A percentile compares a stretch with the other conserved stretches of the same genome.
Conservation (phyloP, 1,139 yeast genomes). For the Chernovozyma sophiae-reginae region DNA sequence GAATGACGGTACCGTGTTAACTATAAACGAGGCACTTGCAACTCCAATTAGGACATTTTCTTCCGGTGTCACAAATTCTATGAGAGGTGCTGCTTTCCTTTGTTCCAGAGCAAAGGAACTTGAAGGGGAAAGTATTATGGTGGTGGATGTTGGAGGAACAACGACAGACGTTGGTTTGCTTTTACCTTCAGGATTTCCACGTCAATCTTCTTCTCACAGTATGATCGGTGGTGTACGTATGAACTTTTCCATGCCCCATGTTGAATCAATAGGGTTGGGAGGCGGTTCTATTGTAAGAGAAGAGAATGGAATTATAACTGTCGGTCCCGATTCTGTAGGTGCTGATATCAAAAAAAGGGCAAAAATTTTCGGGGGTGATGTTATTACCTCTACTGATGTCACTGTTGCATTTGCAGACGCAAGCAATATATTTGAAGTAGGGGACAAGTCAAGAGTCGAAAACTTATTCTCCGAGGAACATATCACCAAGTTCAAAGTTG, state of each 20-base stretch:
- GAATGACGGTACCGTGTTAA: constrained; percentile 39
- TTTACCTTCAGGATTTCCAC: constrained; percentile 34
- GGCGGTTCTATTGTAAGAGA: constrained; percentile 40
- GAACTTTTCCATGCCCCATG: constrained; percentile 44
- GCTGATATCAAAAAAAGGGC: constrained; percentile 25
- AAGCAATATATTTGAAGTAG: constrained; percentile 8
- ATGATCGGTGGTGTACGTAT: constrained; percentile 38
- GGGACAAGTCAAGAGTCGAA: constrained; percentile 11
- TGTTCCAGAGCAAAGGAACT: constrained; percentile 23
- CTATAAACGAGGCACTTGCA: constrained; percentile 28
- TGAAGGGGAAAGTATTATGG: constrained; percentile 23
- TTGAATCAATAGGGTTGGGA: constrained; percentile 39
- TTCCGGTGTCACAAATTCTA: constrained; percentile 43
- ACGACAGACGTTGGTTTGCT: constrained; percentile 41
- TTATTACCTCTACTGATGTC: constrained; percentile 32
- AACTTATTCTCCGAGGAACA: constrained; percentile 4
- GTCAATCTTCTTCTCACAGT: constrained; percentile 34
- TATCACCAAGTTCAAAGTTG: constrained; percentile 12
- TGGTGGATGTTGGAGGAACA: constrained; percentile 43
- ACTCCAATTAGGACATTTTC: constrained; percentile 39
- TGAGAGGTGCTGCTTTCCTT: constrained; percentile 42
- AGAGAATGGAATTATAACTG: constrained; percentile 16
- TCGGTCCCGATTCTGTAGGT: constrained; percentile 44
- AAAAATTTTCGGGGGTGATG: constrained; percentile 34
- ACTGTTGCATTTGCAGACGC: constrained; percentile 17